These are phyloP conservation scores for Tylopilus intermedius DNA, from an alignment of 768 basidiomycete species.

Conservation along the genomic window DNA sequence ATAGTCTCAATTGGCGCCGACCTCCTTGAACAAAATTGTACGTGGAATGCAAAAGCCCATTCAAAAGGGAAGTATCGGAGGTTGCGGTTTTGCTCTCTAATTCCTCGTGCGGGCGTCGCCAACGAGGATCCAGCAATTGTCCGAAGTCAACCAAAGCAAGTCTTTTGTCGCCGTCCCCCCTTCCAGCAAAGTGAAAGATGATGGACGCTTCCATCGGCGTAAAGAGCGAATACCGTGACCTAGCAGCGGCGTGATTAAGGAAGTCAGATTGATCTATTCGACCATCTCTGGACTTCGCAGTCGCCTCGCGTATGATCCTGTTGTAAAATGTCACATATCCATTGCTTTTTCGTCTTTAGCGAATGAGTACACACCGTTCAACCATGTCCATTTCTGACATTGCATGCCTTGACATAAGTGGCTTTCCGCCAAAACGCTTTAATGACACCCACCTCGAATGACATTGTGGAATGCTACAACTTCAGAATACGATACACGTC, in stretches of 20 bases:
- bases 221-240: constrained; percentile 89
- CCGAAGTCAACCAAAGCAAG: constrained; percentile 88
- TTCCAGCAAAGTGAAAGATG: constrained; percentile 94
- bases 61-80: constrained; percentile 41
- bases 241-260: constrained; percentile 79
- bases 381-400: constrained; percentile 88
- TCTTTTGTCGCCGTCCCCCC: constrained; percentile 64
- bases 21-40: constrained; percentile 90
- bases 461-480: constrained; percentile 97
- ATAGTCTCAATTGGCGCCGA: constrained; percentile 25
- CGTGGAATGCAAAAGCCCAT: constrained; percentile 58
- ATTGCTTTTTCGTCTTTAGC: neutral
- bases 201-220: constrained; percentile 98
- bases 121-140: constrained; percentile 85
- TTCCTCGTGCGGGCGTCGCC: constrained; percentile 67
- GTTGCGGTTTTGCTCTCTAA: constrained; percentile 31
- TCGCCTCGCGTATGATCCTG: constrained; percentile 87
- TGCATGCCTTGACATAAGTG: constrained; percentile 5
- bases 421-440: neutral
- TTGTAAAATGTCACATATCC: constrained; percentile 2
- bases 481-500: constrained; percentile 92
- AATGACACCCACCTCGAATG: constrained; percentile 59
- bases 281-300: constrained; percentile 86
- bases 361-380: constrained; percentile 52
- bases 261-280: constrained; percentile 96